Evolutionary conservation across 805 yeast species (phyloP).

Genomic region (Ogataea wickerhamii): DNA sequence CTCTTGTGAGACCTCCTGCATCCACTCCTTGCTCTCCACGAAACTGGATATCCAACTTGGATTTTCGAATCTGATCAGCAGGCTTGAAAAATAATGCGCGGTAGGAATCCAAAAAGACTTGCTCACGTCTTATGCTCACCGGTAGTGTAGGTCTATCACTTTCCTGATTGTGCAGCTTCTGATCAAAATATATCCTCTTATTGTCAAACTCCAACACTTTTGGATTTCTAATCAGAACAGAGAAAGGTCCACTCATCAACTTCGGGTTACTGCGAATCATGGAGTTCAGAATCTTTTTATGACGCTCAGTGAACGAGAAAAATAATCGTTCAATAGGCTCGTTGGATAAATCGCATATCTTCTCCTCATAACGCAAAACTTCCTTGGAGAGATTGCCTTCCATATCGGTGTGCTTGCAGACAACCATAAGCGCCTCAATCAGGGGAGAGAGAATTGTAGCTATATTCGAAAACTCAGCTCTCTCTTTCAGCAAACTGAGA

Average conservation of each 20-base stretch:
- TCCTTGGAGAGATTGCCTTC: conserved; percentile 55
- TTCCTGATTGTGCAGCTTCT: conserved; percentile 58
- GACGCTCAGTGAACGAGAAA: conserved; percentile 84
- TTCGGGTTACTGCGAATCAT: conserved; percentile 91
- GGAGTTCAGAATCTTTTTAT: conserved; percentile 80
- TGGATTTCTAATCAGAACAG: conserved; percentile 83
- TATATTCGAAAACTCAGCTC: conserved; percentile 52
- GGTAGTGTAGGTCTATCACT: conserved; percentile 44
- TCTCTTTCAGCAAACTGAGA: conserved; percentile 58
- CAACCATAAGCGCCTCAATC: conserved; percentile 91
- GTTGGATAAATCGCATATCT: conserved; percentile 60
- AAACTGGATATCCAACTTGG: conserved; percentile 77
- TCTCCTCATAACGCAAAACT: conserved; percentile 56
- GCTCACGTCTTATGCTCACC: conserved; percentile 77
- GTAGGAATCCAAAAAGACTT: conserved; percentile 88
- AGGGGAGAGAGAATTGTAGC: conserved; percentile 82
- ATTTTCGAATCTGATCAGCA: conserved; percentile 64
- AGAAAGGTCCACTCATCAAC: conserved; percentile 92
- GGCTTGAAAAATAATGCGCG: conserved; percentile 76
- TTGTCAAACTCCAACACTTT: conserved; percentile 91
- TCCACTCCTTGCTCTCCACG: conserved; percentile 95
- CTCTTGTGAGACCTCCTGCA: conserved; percentile 97
- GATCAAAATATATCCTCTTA: conserved; percentile 79
- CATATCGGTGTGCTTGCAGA: conserved; percentile 81
- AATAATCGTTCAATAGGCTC: conserved; percentile 77